These are phyloP conservation scores for Hanseniaspora jakobsenii DNA, from an alignment of 805 yeast genomes.

Conservation along the genomic window DNA sequence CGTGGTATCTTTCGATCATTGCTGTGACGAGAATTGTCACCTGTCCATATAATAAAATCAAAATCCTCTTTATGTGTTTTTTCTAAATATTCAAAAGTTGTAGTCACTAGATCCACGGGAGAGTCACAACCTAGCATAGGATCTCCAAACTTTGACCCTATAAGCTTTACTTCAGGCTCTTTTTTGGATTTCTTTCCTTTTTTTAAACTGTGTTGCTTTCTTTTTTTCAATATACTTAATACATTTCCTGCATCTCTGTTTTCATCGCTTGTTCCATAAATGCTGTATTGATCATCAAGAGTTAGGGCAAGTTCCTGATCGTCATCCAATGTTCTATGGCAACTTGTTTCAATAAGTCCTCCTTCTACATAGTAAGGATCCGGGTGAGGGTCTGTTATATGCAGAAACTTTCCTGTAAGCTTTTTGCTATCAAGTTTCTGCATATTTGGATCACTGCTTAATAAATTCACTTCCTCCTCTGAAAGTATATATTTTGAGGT, in stretches of 20 bases:
- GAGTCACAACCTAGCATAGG: conserved; percentile 70
- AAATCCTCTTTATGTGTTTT: conserved; percentile 53
- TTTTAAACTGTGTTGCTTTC: background rate
- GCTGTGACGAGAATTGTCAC: conserved; percentile 78
- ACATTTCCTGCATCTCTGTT: no score
- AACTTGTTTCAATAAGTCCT: conserved; percentile 35
- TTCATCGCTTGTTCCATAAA: no score
- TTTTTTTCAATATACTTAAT: no score
- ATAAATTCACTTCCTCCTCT: no score
- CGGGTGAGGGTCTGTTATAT: conserved; percentile 78
- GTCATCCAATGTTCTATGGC: conserved; percentile 30
- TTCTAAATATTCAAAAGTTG: conserved; percentile 56
- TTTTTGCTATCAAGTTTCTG: conserved; percentile 7
- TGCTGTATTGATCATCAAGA: no score
- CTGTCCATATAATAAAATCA: conserved; percentile 84
- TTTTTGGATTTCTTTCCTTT: conserved; percentile 17
- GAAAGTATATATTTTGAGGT: background rate
- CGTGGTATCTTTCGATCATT: conserved; percentile 65
- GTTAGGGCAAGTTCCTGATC: no score
- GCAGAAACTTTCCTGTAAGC: conserved; percentile 69
- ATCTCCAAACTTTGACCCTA: conserved; percentile 60
- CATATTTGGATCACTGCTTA: no score
- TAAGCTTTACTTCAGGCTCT: conserved; percentile 31
- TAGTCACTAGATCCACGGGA: conserved; percentile 48
- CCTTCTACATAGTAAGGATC: conserved; percentile 54